Evolutionary conservation across 441 rosid genomes (phyloP).

Genomic region (Heliophila coronopifolia): DNA sequence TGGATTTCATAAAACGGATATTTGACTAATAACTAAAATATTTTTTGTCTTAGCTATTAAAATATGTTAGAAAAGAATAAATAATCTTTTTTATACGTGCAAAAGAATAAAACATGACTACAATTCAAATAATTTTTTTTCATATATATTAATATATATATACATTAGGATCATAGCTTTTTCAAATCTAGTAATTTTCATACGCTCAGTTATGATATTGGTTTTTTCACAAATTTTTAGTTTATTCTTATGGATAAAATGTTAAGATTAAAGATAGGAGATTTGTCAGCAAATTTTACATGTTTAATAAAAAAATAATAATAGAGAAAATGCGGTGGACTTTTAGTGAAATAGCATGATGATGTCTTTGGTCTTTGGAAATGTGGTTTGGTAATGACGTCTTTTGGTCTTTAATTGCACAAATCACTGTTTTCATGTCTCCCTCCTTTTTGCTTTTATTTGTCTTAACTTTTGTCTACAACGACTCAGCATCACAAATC

Average conservation of each 20-base stretch:
- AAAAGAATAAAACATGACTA: too few relatives aligned
- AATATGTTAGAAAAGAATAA: too few relatives aligned
- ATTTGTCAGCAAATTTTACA: slow-evolving; percentile 3
- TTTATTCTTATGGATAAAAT: neutral
- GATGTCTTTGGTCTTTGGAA: slow-evolving; percentile 28
- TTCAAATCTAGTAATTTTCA: too few relatives aligned
- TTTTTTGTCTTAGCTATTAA: too few relatives aligned
- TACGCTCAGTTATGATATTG: neutral
- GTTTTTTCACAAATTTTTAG: too few relatives aligned
- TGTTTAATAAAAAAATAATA: neutral
- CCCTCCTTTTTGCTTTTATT: too few relatives aligned
- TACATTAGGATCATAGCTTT: too few relatives aligned
- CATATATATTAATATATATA: too few relatives aligned
- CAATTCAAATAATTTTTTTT: too few relatives aligned
- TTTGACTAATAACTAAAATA: slow-evolving; percentile 1
- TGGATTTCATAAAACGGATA: slow-evolving; percentile 7
- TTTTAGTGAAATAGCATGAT: slow-evolving; percentile 24
- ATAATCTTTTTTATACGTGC: too few relatives aligned
- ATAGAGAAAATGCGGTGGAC: slow-evolving; percentile 17
- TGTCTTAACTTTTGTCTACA: slow-evolving; percentile 31
- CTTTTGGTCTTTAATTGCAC: slow-evolving; percentile 28
- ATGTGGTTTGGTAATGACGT: slow-evolving; percentile 30
- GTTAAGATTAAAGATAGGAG: neutral
- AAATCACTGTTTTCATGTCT: slow-evolving; percentile 34
- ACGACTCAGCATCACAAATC: slow-evolving; percentile 25